Conservation (phyloP, 805 yeast genomes). For the Yamadazyma paraphyllophila region DNA sequence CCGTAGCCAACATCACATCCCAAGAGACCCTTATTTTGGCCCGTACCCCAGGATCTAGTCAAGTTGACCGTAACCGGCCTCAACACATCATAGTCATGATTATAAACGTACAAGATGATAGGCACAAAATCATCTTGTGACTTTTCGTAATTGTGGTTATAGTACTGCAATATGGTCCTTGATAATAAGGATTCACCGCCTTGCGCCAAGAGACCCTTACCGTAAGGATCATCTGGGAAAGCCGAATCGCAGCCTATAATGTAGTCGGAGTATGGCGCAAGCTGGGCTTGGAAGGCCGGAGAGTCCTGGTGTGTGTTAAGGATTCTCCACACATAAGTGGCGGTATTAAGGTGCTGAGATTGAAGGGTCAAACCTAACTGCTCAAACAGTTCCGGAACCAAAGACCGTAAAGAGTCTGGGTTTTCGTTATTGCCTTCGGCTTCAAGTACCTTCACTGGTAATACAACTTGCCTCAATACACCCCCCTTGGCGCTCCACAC, state of each 20-base stretch:
- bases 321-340: constrained; percentile 87
- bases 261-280: constrained; percentile 83
- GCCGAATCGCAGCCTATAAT: constrained; percentile 65
- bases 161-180: constrained; percentile 58
- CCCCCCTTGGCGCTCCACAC: constrained; percentile 93
- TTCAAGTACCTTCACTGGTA: constrained; percentile 21
- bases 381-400: constrained; percentile 37
- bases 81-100: constrained; percentile 80
- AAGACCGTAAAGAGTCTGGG: constrained; percentile 2
- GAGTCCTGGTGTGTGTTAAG: constrained; percentile 67
- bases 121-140: constrained; percentile 36
- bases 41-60: constrained; percentile 65
- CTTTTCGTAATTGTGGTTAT: constrained; percentile 43
- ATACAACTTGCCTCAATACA: constrained; percentile 29
- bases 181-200: constrained; percentile 86
- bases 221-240: constrained; percentile 55
- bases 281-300: constrained; percentile 82
- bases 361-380: constrained; percentile 68
- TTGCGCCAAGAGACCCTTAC: constrained; percentile 67
- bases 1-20: constrained; percentile 98
- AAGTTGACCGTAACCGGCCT: constrained; percentile 79
- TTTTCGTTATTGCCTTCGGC: constrained; percentile 9
- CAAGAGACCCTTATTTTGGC: constrained; percentile 65
- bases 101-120: constrained; percentile 61
- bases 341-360: constrained; percentile 70